Conservation (phyloP, 2,329 filamentous ascomycete species). For the Aspergillus sp. region DNA sequence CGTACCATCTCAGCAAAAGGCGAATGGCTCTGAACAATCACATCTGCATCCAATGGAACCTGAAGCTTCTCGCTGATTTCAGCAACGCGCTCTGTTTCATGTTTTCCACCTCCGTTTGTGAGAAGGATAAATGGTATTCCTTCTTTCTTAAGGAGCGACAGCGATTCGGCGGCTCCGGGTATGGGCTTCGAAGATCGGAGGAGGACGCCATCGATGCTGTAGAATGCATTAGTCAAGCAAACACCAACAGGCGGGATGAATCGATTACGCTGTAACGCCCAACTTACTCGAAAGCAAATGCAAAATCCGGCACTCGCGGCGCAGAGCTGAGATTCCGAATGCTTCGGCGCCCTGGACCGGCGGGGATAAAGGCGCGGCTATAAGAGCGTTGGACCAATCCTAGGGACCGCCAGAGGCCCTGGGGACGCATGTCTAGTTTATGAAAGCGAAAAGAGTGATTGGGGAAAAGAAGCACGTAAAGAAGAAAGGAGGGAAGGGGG, state of each 20-base stretch:
- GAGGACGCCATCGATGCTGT: conserved; percentile 89
- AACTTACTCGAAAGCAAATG: conserved; percentile 48
- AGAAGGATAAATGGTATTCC: conserved; percentile 89
- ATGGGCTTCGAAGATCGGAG: conserved; percentile 78
- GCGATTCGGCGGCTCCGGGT: conserved; percentile 71
- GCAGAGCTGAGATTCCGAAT: conserved; percentile 30
- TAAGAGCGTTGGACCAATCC: conserved; percentile 26
- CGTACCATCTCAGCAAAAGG: conserved; percentile 74
- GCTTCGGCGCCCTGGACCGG: conserved; percentile 20
- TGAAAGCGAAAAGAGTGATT: not conserved
- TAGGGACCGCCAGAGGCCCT: conserved; percentile 26
- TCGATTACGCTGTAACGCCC: conserved; percentile 1
- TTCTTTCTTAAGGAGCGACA: conserved; percentile 70
- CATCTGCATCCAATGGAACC: conserved; percentile 62
- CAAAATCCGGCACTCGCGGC: conserved; percentile 39
- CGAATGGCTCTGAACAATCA: conserved; percentile 88
- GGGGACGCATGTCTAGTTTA: conserved; percentile 25
- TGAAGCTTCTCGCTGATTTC: conserved; percentile 68
- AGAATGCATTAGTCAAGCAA: conserved; percentile 13
- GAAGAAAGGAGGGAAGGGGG: not conserved
- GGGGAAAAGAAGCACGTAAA: not conserved
- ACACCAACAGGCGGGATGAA: not conserved
- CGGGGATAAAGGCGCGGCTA: conserved; percentile 17
- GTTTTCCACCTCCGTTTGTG: conserved; percentile 90
- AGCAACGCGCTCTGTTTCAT: conserved; percentile 70